Evolutionary conservation across 129 eudicot species (phyloP).

Genomic region (Dittrichia graveolens): DNA sequence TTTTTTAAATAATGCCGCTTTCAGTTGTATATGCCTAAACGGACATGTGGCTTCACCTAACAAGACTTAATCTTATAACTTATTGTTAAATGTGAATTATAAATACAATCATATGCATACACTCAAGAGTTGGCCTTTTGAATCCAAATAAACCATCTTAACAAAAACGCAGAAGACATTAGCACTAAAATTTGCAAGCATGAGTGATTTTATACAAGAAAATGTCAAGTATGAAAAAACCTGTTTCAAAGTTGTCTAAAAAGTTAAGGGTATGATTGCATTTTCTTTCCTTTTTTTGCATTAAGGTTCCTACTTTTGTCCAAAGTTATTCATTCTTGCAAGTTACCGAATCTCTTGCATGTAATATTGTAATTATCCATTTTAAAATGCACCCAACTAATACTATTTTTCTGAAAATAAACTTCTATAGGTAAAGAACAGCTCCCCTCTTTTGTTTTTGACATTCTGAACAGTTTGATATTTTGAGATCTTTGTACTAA

Average conservation of each 20-base stretch:
- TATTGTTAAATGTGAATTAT: background rate
- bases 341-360: background rate
- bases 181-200: background rate
- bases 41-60: background rate
- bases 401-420: background rate
- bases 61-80: background rate
- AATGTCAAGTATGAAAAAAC: too few species aligned
- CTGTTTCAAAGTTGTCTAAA: background rate
- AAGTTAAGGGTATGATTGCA: background rate
- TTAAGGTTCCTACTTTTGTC: background rate
- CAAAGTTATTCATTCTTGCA: constrained; percentile 11
- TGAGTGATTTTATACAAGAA: too few species aligned
- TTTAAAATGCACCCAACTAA: background rate
- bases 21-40: background rate
- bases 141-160: constrained; percentile 8
- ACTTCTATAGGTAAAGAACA: background rate
- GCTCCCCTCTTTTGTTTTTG: background rate
- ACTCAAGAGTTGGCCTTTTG: constrained; percentile 1
- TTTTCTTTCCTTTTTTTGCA: background rate
- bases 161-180: background rate
- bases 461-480: background rate
- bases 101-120: background rate
- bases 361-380: background rate
- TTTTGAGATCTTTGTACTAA: background rate
- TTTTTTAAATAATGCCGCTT: too few species aligned